Conservation (phyloP, 495 filamentous ascomycete genomes). For the Letharia columbiana region DNA sequence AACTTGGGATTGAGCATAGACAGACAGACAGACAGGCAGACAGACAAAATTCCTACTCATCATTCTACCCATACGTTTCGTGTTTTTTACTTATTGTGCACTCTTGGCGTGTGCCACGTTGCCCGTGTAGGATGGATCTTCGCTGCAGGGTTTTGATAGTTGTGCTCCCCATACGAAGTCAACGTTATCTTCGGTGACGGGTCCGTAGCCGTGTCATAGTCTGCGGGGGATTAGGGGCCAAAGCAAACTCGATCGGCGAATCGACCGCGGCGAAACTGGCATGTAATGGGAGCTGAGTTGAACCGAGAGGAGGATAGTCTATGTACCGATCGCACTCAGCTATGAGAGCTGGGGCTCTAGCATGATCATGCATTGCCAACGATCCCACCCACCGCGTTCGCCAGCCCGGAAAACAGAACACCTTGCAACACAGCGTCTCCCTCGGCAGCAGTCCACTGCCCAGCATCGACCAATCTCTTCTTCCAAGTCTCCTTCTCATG, state of each 20-base stretch:
- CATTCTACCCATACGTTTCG: not conserved
- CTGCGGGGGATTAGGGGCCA: too few species aligned
- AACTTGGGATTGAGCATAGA: too few species aligned
- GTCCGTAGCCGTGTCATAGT: too few species aligned
- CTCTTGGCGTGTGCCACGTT: too few species aligned
- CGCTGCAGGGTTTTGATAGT: too few species aligned
- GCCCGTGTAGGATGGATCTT: too few species aligned
- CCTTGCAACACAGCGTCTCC: constrained; percentile 65
- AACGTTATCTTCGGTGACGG: too few species aligned
- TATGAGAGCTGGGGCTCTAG: not conserved
- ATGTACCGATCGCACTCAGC: not conserved
- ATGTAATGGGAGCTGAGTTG: not conserved
- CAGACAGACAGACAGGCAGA: not conserved
- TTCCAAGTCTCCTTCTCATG: constrained; percentile 60
- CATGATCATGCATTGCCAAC: constrained; percentile 26
- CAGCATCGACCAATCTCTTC: constrained; percentile 54
- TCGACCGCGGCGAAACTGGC: not conserved
- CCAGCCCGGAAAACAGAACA: constrained; percentile 65
- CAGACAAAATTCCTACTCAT: not conserved
- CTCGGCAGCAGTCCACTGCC: constrained; percentile 63
- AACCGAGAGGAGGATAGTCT: not conserved
- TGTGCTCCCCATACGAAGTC: too few species aligned
- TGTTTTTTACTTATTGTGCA: too few species aligned
- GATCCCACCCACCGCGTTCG: constrained; percentile 44
- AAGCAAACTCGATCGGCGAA: too few species aligned